phyloP scores from a whole-genome alignment of 2,329 filamentous ascomycete genomes.

The Fusarium sp. region DNA sequence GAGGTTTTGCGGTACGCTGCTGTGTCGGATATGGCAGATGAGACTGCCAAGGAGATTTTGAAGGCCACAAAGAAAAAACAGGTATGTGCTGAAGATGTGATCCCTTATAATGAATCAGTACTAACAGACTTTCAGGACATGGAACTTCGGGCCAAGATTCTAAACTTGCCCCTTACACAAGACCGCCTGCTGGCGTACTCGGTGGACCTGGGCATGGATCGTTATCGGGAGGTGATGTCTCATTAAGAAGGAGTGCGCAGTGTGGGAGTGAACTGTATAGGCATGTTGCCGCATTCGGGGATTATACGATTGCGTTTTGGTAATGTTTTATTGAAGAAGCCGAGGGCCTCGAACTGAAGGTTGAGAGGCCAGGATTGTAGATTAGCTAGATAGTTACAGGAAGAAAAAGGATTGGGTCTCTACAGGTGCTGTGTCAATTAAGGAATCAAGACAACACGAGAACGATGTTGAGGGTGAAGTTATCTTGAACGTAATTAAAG shows the following conservation, averaged over 20 bases:
- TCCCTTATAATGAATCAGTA: neutral
- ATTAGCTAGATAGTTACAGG: slow-evolving; percentile 42
- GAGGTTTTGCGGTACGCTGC: slow-evolving; percentile 74
- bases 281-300: slow-evolving; percentile 4
- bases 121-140: slow-evolving; percentile 48
- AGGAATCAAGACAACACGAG: neutral
- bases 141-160: slow-evolving; percentile 58
- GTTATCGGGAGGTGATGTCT: slow-evolving; percentile 75
- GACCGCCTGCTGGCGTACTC: slow-evolving; percentile 79
- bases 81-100: slow-evolving; percentile 57
- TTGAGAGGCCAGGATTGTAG: slow-evolving; percentile 40
- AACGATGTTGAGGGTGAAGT: neutral
- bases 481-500: neutral
- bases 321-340: slow-evolving; percentile 24
- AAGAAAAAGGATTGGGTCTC: slow-evolving; percentile 11
- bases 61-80: slow-evolving; percentile 66
- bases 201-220: slow-evolving; percentile 75
- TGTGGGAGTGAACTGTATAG: slow-evolving; percentile 10
- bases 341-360: slow-evolving; percentile 3
- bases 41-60: slow-evolving; percentile 75
- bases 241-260: slow-evolving; percentile 43
- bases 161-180: slow-evolving; percentile 76
- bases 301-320: slow-evolving; percentile 34
- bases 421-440: neutral
- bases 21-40: slow-evolving; percentile 83